Base-by-base conservation (phyloP, 2,329 filamentous ascomycete species). In the Phaeophleospora eucalypticola region DNA sequence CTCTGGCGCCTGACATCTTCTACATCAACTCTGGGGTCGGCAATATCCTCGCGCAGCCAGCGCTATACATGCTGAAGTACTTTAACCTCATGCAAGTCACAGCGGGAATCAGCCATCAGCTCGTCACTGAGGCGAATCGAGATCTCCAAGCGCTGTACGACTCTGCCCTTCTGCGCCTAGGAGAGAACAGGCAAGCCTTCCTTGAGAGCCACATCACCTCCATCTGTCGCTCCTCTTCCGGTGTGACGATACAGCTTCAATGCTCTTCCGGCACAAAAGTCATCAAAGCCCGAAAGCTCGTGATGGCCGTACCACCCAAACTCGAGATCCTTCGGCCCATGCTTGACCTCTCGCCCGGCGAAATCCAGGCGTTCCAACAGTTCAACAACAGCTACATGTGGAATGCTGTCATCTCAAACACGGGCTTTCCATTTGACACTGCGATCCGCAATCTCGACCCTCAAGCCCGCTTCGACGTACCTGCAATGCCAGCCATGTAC, bases 61-160 rank as follows among this genome's bases (percentile, higher is more conserved):
- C 72, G 0, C 45, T 79, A 4, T 75, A 74, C 52, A 65, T 75
- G 12, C 65, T 77, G 51, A 71, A 75, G 49, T 55, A 51, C 16
- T 58, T 55, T 41, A 51, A 46, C 12, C 12, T 29, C 6, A 29
- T 29, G 36, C 36, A 37, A 17, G 51, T 55, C 36, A 37, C 52
- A 9, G 37, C 49, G 2, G 36, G 17, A 17, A 37, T 10, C 7
- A 49, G 45, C 27, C 43, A 45, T 17, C 49, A 45, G 21, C 55
- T 63, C 44, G 16, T 61, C 27, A 46, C 48, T 20, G 35, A 46
- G n/a, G 50, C 53, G 4, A 45, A 43, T 16, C 38, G 46, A 4
- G 51, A 62, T 45, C 58, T 60, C 36, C 46, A 58, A 43, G 42
- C 43, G 36, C 20, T 58, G 7, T 61, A 57, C 43, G 44, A 58